Base-by-base conservation (phyloP, 441 rosid genomes). In the Kokia cookei region DNA sequence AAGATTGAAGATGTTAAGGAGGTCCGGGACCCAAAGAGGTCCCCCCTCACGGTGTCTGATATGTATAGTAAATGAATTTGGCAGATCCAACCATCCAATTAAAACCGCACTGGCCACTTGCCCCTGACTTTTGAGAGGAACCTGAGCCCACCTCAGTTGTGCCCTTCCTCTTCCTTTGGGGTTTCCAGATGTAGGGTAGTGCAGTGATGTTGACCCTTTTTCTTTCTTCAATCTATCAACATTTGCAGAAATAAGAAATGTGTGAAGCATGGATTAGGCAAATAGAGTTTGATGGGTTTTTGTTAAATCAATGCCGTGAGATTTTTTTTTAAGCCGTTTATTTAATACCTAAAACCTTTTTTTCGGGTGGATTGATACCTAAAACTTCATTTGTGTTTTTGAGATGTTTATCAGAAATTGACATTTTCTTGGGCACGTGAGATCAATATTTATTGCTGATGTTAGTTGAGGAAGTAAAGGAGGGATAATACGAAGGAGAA, bases 1-100 rank as follows among this genome's bases (percentile, higher is more conserved):
- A 73, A 50, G 76, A 64, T 45, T 72, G n/a, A 61, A 26, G 51
- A 61, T 64, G 79, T 60, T 77, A 71, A 51, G 60, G 48, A 51
- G 24, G 57, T 0, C 70, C 2, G 78, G 83, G 82, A n/a, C 79
- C 84, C 84, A 50, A 5, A n/a, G 12, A 54, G 50, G 65, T 40
- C 37, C 22, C 65, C 76, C 43, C 37, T 22, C 60, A 54, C 0
- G 26, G 59, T 17, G 59, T 54, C 59, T 0, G 59, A 54, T 55
- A 55, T 55, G 29, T 7, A 14, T 4, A 3, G 40, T 32, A 45
- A 40, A 42, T 61, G 53, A 58, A 59, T 58, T 50, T 27, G 66
- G 47, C 65, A 51, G 57, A 43, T 69, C 69, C 48, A 40, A 51
- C 72, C 27, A 32, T n/a, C 27, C 35, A 29, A 43, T 65, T 43